Evolutionary conservation across 371 early-diverging fungal species (phyloP).

Genomic region (Parasitella parasitica): DNA sequence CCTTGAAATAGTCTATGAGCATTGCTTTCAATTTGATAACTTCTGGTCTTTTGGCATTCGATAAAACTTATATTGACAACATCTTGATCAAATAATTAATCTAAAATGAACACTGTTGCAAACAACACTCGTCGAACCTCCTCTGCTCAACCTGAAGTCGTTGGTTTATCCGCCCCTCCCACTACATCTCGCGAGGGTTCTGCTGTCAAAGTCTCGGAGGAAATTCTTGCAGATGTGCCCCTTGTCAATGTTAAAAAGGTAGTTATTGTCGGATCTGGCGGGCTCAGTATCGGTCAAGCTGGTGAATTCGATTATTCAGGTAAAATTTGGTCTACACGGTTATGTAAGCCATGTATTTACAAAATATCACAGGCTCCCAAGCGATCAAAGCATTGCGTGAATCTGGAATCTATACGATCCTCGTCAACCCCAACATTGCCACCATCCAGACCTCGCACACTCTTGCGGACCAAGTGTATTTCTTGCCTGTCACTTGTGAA

Average conservation of each 20-base stretch:
- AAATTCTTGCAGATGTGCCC: constrained; percentile 50
- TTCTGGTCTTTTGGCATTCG: constrained; percentile 50
- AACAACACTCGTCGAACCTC: constrained; percentile 4
- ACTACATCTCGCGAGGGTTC: constrained; percentile 34
- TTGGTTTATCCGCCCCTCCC: constrained; percentile 23
- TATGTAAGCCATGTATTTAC: background rate
- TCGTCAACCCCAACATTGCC: constrained; percentile 97
- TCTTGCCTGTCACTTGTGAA: constrained; percentile 92
- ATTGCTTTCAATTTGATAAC: constrained; percentile 48
- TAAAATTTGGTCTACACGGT: constrained; percentile 12
- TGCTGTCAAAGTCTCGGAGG: constrained; percentile 53
- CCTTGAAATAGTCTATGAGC: constrained; percentile 31
- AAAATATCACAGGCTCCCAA: constrained; percentile 64
- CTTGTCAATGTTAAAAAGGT: constrained; percentile 80
- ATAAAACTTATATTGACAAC: constrained; percentile 49
- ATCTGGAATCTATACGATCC: constrained; percentile 83
- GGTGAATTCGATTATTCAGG: constrained; percentile 98
- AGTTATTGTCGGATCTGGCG: constrained; percentile 92
- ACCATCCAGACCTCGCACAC: constrained; percentile 95
- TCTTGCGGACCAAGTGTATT: constrained; percentile 92
- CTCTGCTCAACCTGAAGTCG: constrained; percentile 4
- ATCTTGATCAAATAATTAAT: constrained; percentile 46
- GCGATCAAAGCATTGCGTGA: constrained; percentile 96
- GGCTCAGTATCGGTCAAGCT: constrained; percentile 94
- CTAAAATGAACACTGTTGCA: background rate